Base-by-base conservation (phyloP, 768 basidiomycete genomes). In the Naematelia aurantialba region DNA sequence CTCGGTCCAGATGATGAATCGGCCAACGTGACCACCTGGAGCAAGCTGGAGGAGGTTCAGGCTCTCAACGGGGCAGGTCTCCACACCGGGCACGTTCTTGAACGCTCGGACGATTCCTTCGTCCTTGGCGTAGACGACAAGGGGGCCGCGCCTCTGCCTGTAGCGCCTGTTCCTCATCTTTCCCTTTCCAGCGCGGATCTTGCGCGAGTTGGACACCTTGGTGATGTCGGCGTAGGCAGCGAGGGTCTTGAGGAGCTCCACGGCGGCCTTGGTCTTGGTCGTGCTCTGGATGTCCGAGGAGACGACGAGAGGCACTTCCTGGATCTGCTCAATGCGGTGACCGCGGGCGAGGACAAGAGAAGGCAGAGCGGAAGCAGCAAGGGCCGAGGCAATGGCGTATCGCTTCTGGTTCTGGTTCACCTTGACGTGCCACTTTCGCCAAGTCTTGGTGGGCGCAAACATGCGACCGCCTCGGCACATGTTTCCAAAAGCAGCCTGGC, bases 381-480 rank as follows among this genome's bases (percentile, higher is more conserved):
- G 85, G 50, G 96, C 96, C 63, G 96, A 97, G 68, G 98, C 94
- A 63, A 89, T 86, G 56, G 96, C 96, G 79, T 91, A 99, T 66
- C 96, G 89, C 79, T 89, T 89, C 81, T 98, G 93, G 85, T 93
- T 94, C 83, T 92, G 89, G 87, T 93, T 93, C 62, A 97, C 89
- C 83, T 97, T 99, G 83, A 98, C 89, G 82, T 99, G 96, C 96
- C 96, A 99, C 79, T 87, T 93, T 81, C 94, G 88, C 94, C 93
- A 98, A 77, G 86, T 89, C 84, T 96, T 97, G 81, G 94, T 98
- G 17, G 96, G 96, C 26, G 94, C 94, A 81, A 99, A 98, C 96
- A 99, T 98, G 78, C 96, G 91, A 83, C 96, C 96, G 77, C 96
- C 94, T 80, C 96, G 89, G 84, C 94, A 98, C 96, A 99, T 98